Evolutionary conservation across 2,329 filamentous ascomycete genomes (phyloP), one percentile per base, ranked within the genome.

Genomic region (Phyllosticta paracitricarpa): DNA sequence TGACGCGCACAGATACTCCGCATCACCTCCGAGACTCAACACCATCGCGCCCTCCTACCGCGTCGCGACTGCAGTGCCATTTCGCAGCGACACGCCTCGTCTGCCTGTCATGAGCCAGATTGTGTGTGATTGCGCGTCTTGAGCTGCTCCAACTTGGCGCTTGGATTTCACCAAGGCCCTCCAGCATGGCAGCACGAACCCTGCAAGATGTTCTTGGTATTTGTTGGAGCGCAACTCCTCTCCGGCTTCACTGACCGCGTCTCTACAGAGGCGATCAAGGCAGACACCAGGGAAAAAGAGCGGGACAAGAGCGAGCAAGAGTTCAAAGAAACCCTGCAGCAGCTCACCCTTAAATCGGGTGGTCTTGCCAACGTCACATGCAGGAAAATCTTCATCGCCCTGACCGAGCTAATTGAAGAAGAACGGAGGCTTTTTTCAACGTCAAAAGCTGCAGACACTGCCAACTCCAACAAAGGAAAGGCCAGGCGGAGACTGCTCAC

Each of bases 281-380:
- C 8, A 10, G 51, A 68, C 6, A 61, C 67, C 19, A 65, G 59
- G 55, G 61, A 67, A 57, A 77, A 72, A 64, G 78, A 80, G 26
- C 81, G 82, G 51, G 70, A 68, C 35, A 76, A 79, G 63, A 83
- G 80, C 33, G 72, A 85, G 63, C 76, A 77, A 64, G 79, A 84
- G 66, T 72, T 86, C 60, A 81, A 81, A 68, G 77, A 81, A 64
- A 79, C 85, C 59, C 73, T 86, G 76, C 66, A 75, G 71, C 28
- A 77, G 70, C 64, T 64, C 72, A 28, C 72, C 66, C 54, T 66
- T 77, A 64, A 72, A 48, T 48, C 40, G n/a, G 40, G 77, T 35
- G 68, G 70, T 5, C 77, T 96, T 35, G 82, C 82, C 54, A 90
- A 96, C 70, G 89, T 88, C 70, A 82, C 83, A n/a, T 96, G 89